A percentile compares a stretch with the other conserved stretches of the same genome.
Conservation (phyloP, 2,329 filamentous ascomycete genomes). For the Pseudonectria buxi region DNA sequence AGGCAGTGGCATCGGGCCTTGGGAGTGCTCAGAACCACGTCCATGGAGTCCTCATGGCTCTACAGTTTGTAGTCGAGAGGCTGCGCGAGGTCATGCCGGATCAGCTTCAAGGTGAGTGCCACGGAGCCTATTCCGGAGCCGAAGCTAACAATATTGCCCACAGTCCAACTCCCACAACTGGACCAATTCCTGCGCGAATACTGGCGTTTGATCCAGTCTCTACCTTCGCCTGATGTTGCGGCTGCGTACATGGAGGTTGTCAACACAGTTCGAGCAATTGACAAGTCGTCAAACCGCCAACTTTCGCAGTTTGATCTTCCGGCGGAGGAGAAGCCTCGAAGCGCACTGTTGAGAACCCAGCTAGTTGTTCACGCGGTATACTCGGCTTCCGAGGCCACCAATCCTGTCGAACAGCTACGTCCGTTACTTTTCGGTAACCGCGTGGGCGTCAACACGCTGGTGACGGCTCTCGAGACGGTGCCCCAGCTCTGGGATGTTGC, state of each 20-base stretch:
- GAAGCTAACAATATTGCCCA: slow-evolving; percentile 9
- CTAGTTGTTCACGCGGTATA: slow-evolving; percentile 32
- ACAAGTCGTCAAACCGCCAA: slow-evolving; percentile 12
- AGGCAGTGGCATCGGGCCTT: slow-evolving; percentile 19
- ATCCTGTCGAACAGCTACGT: slow-evolving; percentile 17
- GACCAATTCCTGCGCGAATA: slow-evolving; percentile 22
- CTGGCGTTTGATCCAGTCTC: slow-evolving; percentile 16
- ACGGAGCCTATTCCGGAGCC: not conserved
- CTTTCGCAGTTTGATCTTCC: slow-evolving; percentile 16
- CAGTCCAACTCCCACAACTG: slow-evolving; percentile 27
- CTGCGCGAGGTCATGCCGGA: slow-evolving; percentile 40
- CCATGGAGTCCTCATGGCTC: slow-evolving; percentile 52
- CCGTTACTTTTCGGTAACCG: slow-evolving; percentile 23
- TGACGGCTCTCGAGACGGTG: slow-evolving; percentile 28
- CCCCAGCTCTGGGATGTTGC: slow-evolving; percentile 25
- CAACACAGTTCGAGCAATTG: slow-evolving; percentile 34
- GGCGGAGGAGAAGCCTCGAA: slow-evolving; percentile 12
- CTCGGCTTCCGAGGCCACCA: slow-evolving; percentile 18
- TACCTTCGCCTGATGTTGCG: slow-evolving; percentile 34
- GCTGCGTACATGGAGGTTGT: slow-evolving; percentile 41
- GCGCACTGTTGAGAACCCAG: slow-evolving; percentile 36
- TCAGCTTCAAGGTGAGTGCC: slow-evolving; percentile 35
- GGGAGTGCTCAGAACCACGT: slow-evolving; percentile 41
- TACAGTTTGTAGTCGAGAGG: slow-evolving; percentile 51
- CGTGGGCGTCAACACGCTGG: slow-evolving; percentile 29